phyloP scores from a whole-genome alignment of 1,284 basidiomycete genomes.

The Xanthoconium separans region DNA sequence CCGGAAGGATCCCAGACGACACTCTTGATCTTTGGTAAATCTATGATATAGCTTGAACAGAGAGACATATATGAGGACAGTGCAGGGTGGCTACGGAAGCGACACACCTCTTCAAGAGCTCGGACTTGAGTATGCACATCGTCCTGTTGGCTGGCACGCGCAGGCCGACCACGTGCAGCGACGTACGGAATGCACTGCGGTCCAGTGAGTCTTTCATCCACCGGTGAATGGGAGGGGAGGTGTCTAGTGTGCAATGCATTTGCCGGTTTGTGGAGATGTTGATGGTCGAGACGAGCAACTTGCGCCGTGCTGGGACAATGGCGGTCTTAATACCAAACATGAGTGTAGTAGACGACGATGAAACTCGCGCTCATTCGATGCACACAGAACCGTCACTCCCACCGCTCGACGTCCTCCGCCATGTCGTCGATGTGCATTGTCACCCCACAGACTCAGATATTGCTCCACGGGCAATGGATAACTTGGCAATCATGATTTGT shows the following conservation, averaged over 20 bases:
- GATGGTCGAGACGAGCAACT: conserved; percentile 3
- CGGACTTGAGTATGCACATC: conserved; percentile 54
- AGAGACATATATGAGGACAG: not conserved
- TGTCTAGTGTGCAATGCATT: conserved; percentile 41
- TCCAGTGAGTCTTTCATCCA: conserved; percentile 52
- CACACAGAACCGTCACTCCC: conserved; percentile 12
- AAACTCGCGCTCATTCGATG: not conserved
- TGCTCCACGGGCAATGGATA: conserved; percentile 44
- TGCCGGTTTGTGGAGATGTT: conserved; percentile 2
- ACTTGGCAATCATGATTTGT: conserved; percentile 61
- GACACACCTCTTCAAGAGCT: conserved; percentile 56
- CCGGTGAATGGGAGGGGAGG: conserved; percentile 54
- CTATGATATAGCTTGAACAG: conserved; percentile 49
- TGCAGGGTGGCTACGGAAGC: not conserved
- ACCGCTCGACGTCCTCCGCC: conserved; percentile 48
- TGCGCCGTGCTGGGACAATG: conserved; percentile 7
- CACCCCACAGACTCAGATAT: conserved; percentile 73
- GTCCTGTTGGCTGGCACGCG: conserved; percentile 60
- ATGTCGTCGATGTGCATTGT: conserved; percentile 77
- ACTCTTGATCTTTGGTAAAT: conserved; percentile 64
- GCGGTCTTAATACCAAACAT: conserved; percentile 26
- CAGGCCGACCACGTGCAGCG: conserved; percentile 64
- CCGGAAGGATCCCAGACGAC: conserved; percentile 55
- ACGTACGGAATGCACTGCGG: conserved; percentile 60
- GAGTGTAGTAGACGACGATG: not conserved